Base-by-base conservation (phyloP, 306 rosid genomes). In the Betula pendula region DNA sequence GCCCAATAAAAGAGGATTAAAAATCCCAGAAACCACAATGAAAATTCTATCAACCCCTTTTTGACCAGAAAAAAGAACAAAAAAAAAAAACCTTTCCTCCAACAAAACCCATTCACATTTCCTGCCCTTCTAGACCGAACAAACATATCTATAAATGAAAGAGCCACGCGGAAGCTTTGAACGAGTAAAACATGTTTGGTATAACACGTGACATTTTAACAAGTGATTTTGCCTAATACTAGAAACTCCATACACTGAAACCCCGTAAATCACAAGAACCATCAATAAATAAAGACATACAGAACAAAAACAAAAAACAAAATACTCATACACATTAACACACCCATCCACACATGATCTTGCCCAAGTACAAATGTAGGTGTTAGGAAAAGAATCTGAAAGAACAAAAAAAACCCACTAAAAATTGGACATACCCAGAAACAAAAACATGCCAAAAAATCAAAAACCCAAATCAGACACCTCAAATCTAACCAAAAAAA, bases 371-470 rank as follows among this genome's bases (percentile, higher is more conserved):
- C 33, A 55, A 55, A 22, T 55, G 62, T 8, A 55, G 29, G 27
- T 20, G 13, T 22, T 25, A 56, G 33, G 63, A 56, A 56, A 56
- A 63, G 3, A 51, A 63, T 15, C 43, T 5, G 11, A 55, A 22
- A 52, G 8, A 56, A 8, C 3, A 63, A 73, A 20, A 20, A 25
- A 7, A 31, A 6, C 53, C 9, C 68, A 38, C 1, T 16, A 48
- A 62, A 27, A 80, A 78, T 31, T 71, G 79, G 35, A 74, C 43
- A 84, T 71, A 55, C 50, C 52, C 63, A 53, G 50, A 68, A 71
- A 56, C 15, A 63, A 15, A 72, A 72, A 40, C 9, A 79, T 70
- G 47, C 48, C 12, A n/a, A 75, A 33, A 9, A 63, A 68, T 5
- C 5, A 76, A 70, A 62, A 2, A 56, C 47, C 16, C 19, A 74